Conservation (phyloP, 805 yeast species). For the Pichia occidentalis region DNA sequence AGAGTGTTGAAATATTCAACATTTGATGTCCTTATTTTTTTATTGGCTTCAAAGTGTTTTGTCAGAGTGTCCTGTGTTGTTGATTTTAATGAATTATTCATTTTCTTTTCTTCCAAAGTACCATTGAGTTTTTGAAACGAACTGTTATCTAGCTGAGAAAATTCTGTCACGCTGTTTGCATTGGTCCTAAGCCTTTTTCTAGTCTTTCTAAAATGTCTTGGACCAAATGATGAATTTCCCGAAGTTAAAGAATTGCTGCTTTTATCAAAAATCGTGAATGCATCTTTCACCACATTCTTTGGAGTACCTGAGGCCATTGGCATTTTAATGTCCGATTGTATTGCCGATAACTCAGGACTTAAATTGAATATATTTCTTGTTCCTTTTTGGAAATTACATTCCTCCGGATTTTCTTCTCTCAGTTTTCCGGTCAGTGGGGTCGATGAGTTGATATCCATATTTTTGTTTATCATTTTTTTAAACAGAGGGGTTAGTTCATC, state of each 20-base stretch:
- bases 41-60: not conserved
- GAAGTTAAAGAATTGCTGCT: slow-evolving; percentile 2
- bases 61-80: not conserved
- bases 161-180: slow-evolving; percentile 3
- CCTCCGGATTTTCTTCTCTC: not conserved
- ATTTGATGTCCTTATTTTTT: not conserved
- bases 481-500: slow-evolving; percentile 14
- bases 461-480: not conserved
- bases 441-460: not conserved
- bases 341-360: slow-evolving; percentile 20
- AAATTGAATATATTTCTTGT: slow-evolving; percentile 10
- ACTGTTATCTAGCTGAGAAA: not conserved
- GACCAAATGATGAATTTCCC: slow-evolving; percentile 9
- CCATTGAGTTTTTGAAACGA: not conserved
- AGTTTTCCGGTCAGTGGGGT: slow-evolving; percentile 2
- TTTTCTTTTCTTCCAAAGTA: not conserved
- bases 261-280: slow-evolving; percentile 26
- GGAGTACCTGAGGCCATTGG: slow-evolving; percentile 18
- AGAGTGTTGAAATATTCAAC: slow-evolving; percentile 12
- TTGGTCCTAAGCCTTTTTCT: slow-evolving; percentile 16
- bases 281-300: slow-evolving; percentile 25
- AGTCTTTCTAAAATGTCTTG: slow-evolving; percentile 13
- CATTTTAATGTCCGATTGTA: slow-evolving; percentile 21
- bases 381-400: slow-evolving; percentile 7
- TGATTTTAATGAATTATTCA: slow-evolving; percentile 1